Base-by-base conservation (phyloP, 2,329 filamentous ascomycete species). In the Remersonia thermophila region DNA sequence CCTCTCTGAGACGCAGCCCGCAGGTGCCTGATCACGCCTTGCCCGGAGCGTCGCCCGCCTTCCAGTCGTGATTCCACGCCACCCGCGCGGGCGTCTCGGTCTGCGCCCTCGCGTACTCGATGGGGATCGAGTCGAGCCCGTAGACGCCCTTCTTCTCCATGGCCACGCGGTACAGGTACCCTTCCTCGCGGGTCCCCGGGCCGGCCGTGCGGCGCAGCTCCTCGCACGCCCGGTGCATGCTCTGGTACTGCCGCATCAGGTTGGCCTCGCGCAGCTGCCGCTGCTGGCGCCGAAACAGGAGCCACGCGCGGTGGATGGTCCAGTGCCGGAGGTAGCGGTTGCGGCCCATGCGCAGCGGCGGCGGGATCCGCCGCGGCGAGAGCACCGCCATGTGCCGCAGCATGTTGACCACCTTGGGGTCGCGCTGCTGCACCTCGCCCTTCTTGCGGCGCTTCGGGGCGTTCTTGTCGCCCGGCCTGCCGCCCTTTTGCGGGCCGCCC, bases 261-360 rank as follows among this genome's bases (percentile, higher is more conserved):
- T 87, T 83, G 37, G 69, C 63, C 55, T 83, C 70, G 35, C 76
- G 69, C 26, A 65, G 62, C 45, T 71, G 66, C 33, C 77, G 77
- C 51, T 77, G 70, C 55, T 82, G 73, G 48, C 78, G 71, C 51
- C 79, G 77, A 62, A 80, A 81, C 20, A 96, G 69, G 51, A 83
- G 71, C 85, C 87, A 96, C 15, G 89, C 89, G 50, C 91, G 86
- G 67, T 96, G 87, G 60, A 98, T 96, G 35, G 91, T 96, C 91
- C 91, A 98, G 69, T 98, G 91, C 32, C 91, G 83, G 46, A 98
- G 77, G 60, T 77, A 73, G 38, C 91, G 79, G 59, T 81, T 82
- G 50, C 89, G 85, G 28, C 77, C 85, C 72, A 96, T 87, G 51
- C 85, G 81, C 46, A 98, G 73, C 1, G 91, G 87, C 0, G 72